Evolutionary conservation across 768 basidiomycete species (phyloP).

Genomic region (Thelephora aurantiotincta): DNA sequence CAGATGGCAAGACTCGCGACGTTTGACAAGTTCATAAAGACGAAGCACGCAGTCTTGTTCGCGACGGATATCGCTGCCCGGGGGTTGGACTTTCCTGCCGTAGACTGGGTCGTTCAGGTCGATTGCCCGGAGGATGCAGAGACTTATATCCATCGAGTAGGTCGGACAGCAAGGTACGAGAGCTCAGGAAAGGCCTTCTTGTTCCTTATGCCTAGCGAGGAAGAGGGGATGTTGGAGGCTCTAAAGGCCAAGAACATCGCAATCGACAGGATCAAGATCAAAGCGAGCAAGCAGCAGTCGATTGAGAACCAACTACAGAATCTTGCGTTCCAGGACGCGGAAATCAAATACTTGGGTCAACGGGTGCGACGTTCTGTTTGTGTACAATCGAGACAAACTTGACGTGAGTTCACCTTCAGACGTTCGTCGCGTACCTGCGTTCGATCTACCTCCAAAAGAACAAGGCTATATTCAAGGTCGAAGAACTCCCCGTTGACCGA

Average conservation of each 20-base stretch:
- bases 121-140: constrained; percentile 97
- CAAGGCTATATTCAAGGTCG: constrained; percentile 82
- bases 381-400: not conserved
- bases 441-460: constrained; percentile 90
- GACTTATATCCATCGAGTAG: constrained; percentile 95
- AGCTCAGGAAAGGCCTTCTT: constrained; percentile 77
- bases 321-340: constrained; percentile 87
- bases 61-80: constrained; percentile 96
- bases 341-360: constrained; percentile 95
- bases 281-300: constrained; percentile 71
- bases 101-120: constrained; percentile 94
- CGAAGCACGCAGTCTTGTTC: constrained; percentile 75
- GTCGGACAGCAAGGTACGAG: constrained; percentile 88
- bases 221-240: constrained; percentile 73
- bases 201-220: constrained; percentile 80
- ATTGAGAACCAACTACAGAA: constrained; percentile 85
- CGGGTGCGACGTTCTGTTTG: constrained; percentile 37
- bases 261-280: constrained; percentile 75
- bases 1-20: constrained; percentile 76
- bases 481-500: constrained; percentile 65
- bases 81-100: constrained; percentile 89
- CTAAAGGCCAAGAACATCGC: constrained; percentile 61
- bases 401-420: constrained; percentile 28
- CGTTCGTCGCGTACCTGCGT: constrained; percentile 90
- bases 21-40: constrained; percentile 73